Base-by-base conservation (phyloP, 2,329 filamentous ascomycete species). In the Stachybotrys echinatus region DNA sequence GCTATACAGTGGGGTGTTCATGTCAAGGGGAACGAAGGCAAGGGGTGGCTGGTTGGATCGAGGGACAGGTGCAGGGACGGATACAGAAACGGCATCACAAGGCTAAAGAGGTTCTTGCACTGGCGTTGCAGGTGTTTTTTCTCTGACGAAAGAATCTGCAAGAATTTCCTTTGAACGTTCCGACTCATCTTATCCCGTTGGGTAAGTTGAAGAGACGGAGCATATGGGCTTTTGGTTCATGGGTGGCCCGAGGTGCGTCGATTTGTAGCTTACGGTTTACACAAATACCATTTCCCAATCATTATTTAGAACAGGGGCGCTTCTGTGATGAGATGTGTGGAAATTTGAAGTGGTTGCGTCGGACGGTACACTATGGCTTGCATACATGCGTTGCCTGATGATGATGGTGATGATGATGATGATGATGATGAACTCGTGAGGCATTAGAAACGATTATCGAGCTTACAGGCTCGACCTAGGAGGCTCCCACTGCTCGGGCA, bases 401-500 rank as follows among this genome's bases (percentile, higher is more conserved):
- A n/a, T n/a, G n/a, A n/a, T n/a, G n/a, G n/a, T n/a, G 27, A 34
- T 34, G 27, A 5, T 14, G 27, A 34, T 34, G 27, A 34, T 34
- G 31, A 40, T 40, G 3, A 20, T 40, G 38, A 4, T 40, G 6
- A 7, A 8, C 17, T 40, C 17, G 8, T 7, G 38, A 17, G 38
- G 19, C 27, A 34, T n/a, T n/a, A n/a, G n/a, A n/a, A n/a, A n/a
- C n/a, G n/a, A n/a, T n/a, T n/a, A n/a, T n/a, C n/a, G n/a, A 34
- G 10, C 2, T 34, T 23, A 66, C 12, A 63, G 46, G 3, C 52
- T 54, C 12, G 63, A 59, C 20, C 50, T 60, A 4, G 59, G 58
- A 21, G 58, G 23, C 12, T 63, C 58, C 65, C 64, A 67, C 51
- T 55, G 42, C 65, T 60, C 17, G 51, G 61, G 58, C 14, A 51